These are phyloP conservation scores for Septoria petroselini DNA, from an alignment of 2,329 filamentous ascomycete species.

Conservation along the genomic window DNA sequence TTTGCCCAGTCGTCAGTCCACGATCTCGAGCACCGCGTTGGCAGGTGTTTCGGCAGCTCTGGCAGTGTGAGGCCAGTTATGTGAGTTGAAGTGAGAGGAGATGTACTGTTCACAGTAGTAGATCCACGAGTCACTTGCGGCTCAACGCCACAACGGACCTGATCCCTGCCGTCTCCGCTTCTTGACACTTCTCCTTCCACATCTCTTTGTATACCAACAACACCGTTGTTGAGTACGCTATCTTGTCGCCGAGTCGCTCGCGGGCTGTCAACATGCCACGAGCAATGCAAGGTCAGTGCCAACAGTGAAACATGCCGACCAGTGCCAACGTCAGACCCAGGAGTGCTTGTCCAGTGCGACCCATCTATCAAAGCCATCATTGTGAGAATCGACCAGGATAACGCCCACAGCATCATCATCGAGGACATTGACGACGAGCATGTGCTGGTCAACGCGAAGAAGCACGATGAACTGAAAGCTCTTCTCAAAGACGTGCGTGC, in stretches of 20 bases:
- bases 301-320: background rate
- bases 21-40: background rate
- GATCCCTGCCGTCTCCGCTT: no score
- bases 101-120: no score
- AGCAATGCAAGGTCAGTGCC: constrained; percentile 26
- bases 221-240: no score
- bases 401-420: constrained; percentile 69
- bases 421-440: constrained; percentile 77
- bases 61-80: no score
- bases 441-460: constrained; percentile 70
- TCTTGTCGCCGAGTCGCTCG: no score
- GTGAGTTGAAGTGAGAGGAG: no score
- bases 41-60: no score
- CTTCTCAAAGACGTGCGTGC: constrained; percentile 62
- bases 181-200: no score
- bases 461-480: constrained; percentile 64
- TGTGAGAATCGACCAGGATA: constrained; percentile 66
- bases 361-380: constrained; percentile 87
- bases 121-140: no score
- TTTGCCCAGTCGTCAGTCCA: background rate
- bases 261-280: constrained; percentile 25
- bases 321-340: constrained; percentile 36
- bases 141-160: no score
- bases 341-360: constrained; percentile 76
- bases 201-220: no score